These are phyloP conservation scores for Macrolepiota dolichaula DNA, from an alignment of 768 basidiomycete species.

Conservation along the genomic window DNA sequence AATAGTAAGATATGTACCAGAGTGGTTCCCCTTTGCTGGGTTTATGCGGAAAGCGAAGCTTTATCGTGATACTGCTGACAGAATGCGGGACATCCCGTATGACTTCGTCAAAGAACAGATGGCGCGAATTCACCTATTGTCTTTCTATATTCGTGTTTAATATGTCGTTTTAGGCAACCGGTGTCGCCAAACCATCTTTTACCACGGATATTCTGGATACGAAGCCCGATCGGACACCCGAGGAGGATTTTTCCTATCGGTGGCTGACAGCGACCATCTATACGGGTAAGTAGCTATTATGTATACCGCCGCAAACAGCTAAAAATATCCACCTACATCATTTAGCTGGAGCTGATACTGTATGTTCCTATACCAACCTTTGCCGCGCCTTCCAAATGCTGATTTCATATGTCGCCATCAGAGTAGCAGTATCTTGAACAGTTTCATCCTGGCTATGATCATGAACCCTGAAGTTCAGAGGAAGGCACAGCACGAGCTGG, in stretches of 20 bases:
- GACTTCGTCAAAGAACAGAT: slow-evolving; percentile 7
- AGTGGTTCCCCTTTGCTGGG: slow-evolving; percentile 29
- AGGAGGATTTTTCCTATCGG: slow-evolving; percentile 10
- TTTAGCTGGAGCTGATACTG: slow-evolving; percentile 7
- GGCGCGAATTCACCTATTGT: neutral
- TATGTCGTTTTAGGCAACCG: neutral
- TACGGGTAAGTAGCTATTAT: neutral
- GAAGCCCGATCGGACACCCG: slow-evolving; percentile 7
- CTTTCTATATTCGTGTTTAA: neutral
- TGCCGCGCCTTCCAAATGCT: neutral
- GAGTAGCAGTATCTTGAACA: slow-evolving; percentile 3
- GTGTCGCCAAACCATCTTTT: slow-evolving; percentile 9
- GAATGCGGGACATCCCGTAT: slow-evolving; percentile 9
- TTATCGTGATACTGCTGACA: slow-evolving; percentile 13
- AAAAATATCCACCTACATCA: neutral
- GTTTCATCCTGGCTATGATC: slow-evolving; percentile 17
- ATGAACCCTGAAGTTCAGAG: slow-evolving; percentile 14
- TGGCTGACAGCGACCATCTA: slow-evolving; percentile 12
- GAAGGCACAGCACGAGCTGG: slow-evolving; percentile 21
- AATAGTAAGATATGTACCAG: slow-evolving; percentile 22
- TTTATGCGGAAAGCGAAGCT: slow-evolving; percentile 24
- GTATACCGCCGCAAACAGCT: neutral
- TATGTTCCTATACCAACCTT: neutral
- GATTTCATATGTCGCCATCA: neutral
- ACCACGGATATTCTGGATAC: slow-evolving; percentile 9